Evolutionary conservation across 768 basidiomycete species (phyloP).

Genomic region (Termitomyces sp.): DNA sequence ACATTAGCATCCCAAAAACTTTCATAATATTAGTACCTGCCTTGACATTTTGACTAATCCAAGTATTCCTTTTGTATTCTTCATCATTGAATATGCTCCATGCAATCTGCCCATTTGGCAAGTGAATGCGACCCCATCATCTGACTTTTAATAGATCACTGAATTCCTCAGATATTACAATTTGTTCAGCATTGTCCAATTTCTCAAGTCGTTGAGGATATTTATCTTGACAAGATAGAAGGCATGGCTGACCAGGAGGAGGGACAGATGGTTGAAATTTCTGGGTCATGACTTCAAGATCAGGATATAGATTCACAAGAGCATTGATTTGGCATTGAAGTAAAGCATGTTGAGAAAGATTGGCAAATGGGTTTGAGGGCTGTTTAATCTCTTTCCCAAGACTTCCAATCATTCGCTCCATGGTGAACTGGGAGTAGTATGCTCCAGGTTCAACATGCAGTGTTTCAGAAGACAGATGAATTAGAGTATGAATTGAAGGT

Average conservation of each 20-base stretch:
- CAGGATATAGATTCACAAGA: neutral
- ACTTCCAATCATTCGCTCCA: neutral
- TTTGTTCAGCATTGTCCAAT: neutral
- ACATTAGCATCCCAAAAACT: neutral
- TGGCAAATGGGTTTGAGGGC: neutral
- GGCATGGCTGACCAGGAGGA: neutral
- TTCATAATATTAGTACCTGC: neutral
- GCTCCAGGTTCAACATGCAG: neutral
- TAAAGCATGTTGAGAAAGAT: neutral
- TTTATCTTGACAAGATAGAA: neutral
- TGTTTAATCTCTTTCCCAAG: neutral
- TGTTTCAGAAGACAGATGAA: neutral
- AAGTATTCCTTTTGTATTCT: neutral
- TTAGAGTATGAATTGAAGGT: neutral
- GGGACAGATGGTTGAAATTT: neutral
- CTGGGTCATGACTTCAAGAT: neutral
- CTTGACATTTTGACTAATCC: neutral
- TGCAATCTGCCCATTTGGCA: neutral
- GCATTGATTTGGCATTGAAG: neutral
- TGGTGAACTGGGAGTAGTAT: neutral
- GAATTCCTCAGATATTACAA: neutral
- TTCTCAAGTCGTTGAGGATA: neutral
- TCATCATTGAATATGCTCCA: neutral
- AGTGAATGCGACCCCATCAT: neutral
- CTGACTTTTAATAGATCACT: neutral